Conservation (phyloP, 441 rosid genomes). For the Erodium moschatum region DNA sequence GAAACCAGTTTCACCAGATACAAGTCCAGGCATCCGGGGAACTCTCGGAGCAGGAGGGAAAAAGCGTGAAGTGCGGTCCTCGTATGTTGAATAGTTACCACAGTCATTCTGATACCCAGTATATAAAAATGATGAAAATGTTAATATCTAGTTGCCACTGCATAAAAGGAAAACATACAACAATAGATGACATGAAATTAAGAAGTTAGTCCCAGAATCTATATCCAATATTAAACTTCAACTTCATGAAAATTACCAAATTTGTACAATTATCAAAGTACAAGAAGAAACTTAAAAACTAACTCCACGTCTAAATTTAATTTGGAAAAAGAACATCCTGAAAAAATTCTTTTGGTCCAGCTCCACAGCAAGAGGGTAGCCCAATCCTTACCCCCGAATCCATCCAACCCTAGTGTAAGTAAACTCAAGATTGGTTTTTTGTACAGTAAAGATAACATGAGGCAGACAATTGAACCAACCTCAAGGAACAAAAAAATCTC, state of each 20-base stretch:
- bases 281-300: background rate
- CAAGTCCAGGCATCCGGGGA: slow-evolving; percentile 61
- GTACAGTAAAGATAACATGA: background rate
- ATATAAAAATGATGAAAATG: slow-evolving; percentile 12
- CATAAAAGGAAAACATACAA: background rate
- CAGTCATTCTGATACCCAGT: slow-evolving; percentile 39
- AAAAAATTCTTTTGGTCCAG: background rate
- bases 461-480: background rate
- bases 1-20: slow-evolving; percentile 63
- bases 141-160: background rate
- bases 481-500: background rate
- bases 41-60: slow-evolving; percentile 77
- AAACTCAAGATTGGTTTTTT: background rate
- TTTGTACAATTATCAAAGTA: background rate
- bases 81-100: slow-evolving; percentile 37
- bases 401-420: slow-evolving; percentile 5
- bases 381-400: slow-evolving; percentile 1
- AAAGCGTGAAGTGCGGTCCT: slow-evolving; percentile 73
- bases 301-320: background rate
- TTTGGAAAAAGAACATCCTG: background rate
- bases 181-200: slow-evolving; percentile 7
- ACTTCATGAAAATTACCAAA: background rate
- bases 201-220: background rate
- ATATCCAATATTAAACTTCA: background rate
- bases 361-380: slow-evolving; percentile 1